Evolutionary conservation across 768 basidiomycete species (phyloP).

Genomic region (Tricholoma bakamatsutake): DNA sequence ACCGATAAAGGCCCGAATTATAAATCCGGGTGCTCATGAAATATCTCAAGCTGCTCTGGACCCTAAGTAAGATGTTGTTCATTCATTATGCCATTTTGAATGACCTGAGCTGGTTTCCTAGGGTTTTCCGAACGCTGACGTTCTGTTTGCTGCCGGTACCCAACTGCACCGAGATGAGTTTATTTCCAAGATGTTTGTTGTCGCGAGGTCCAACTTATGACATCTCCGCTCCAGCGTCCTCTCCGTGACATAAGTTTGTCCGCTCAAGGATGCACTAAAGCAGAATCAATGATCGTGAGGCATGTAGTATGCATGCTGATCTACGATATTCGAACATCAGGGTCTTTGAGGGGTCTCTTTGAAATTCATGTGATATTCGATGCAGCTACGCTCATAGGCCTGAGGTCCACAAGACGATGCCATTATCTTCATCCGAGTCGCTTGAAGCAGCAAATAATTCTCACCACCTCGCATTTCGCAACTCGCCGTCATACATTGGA

Average conservation of each 20-base stretch:
- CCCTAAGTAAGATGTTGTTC: background rate
- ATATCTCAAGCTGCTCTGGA: background rate
- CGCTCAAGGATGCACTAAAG: background rate
- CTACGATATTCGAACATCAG: background rate
- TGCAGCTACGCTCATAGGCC: background rate
- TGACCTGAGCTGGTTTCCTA: background rate
- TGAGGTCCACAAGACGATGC: background rate
- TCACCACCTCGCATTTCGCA: background rate
- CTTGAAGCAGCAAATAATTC: background rate
- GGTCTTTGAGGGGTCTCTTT: background rate
- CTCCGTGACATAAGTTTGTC: background rate
- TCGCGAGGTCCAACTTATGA: background rate
- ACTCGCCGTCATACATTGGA: background rate
- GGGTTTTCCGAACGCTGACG: background rate
- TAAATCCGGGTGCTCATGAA: background rate
- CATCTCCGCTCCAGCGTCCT: background rate
- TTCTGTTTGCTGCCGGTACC: background rate
- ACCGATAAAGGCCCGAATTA: background rate
- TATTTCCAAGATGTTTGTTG: background rate
- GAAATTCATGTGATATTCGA: background rate
- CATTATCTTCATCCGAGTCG: background rate
- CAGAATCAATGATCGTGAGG: background rate
- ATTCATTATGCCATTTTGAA: too few species aligned
- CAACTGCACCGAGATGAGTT: background rate
- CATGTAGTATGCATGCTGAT: conserved; percentile 1